These are phyloP conservation scores for Lasiodiplodia sp. DNA, from an alignment of 2,329 filamentous ascomycete species.

Conservation along the genomic window DNA sequence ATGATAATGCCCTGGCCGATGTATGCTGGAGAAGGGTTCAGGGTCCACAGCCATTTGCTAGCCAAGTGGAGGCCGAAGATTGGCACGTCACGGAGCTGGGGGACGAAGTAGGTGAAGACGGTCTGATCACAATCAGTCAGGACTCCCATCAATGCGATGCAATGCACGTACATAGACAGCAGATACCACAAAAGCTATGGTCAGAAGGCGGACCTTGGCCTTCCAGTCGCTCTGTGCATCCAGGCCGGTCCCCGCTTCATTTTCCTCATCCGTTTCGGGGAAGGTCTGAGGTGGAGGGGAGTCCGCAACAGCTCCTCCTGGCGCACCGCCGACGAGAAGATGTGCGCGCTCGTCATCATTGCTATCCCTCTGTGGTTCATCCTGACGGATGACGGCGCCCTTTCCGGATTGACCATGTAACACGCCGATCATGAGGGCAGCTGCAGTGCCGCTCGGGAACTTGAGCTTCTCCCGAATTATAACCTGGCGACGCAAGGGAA, in stretches of 20 bases:
- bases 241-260: slow-evolving; percentile 42
- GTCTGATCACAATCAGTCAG: slow-evolving; percentile 63
- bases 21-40: slow-evolving; percentile 97
- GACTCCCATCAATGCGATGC: neutral
- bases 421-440: slow-evolving; percentile 89
- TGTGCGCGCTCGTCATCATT: slow-evolving; percentile 27
- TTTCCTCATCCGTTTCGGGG: slow-evolving; percentile 36
- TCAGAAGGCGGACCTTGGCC: slow-evolving; percentile 65
- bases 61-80: slow-evolving; percentile 80
- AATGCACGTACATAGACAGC: slow-evolving; percentile 55
- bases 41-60: slow-evolving; percentile 86
- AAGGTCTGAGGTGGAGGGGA: slow-evolving; percentile 26
- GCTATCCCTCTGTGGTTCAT: slow-evolving; percentile 34
- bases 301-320: slow-evolving; percentile 33
- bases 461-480: slow-evolving; percentile 91
- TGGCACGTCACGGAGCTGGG: slow-evolving; percentile 82
- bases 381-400: slow-evolving; percentile 41
- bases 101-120: slow-evolving; percentile 87
- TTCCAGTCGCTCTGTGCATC: slow-evolving; percentile 63
- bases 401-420: slow-evolving; percentile 70
- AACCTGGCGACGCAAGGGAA: slow-evolving; percentile 87
- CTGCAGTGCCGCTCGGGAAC: slow-evolving; percentile 95
- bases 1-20: slow-evolving; percentile 98
- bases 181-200: slow-evolving; percentile 66
- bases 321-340: slow-evolving; percentile 21